A percentile compares a stretch with the other conserved stretches of the same genome.
Evolutionary conservation across 169 alveolate genomes (phyloP).

Genomic region (Plasmodium knowlesi): DNA sequence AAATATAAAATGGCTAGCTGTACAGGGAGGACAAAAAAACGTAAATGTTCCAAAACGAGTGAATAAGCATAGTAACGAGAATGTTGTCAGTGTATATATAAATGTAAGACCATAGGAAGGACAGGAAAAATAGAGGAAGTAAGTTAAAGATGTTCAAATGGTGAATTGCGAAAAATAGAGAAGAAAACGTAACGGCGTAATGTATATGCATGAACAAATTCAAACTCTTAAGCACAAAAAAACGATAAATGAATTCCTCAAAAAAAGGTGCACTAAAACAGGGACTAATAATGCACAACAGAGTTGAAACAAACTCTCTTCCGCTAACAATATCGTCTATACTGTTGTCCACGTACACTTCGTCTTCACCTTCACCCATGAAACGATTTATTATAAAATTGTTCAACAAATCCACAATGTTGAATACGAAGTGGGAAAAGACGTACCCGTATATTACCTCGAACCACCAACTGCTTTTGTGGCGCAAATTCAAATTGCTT

Average conservation of each 20-base stretch:
- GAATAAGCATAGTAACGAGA: conserved; percentile 62
- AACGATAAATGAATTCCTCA: conserved; percentile 72
- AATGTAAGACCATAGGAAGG: conserved; percentile 75
- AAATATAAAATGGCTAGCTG: not conserved
- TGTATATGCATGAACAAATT: conserved; percentile 67
- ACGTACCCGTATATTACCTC: conserved; percentile 54
- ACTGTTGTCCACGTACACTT: conserved; percentile 38
- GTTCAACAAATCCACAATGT: conserved; percentile 33
- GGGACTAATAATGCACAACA: conserved; percentile 63
- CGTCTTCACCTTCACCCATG: not conserved
- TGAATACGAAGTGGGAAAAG: conserved; percentile 51
- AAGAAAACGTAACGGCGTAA: conserved; percentile 61
- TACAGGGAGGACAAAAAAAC: conserved; percentile 53
- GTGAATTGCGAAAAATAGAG: conserved; percentile 65
- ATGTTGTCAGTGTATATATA: conserved; percentile 68
- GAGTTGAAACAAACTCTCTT: conserved; percentile 52
- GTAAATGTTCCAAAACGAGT: conserved; percentile 66
- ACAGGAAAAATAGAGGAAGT: conserved; percentile 57
- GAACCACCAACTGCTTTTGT: conserved; percentile 35
- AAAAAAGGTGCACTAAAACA: conserved; percentile 75
- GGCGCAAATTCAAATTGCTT: conserved; percentile 62
- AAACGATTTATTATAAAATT: conserved; percentile 42
- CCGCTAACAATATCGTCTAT: conserved; percentile 61
- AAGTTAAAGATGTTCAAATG: conserved; percentile 65
- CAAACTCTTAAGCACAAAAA: conserved; percentile 68